Evolutionary conservation across 2,329 filamentous ascomycete species (phyloP).

Genomic region (Exophiala aquamarina): DNA sequence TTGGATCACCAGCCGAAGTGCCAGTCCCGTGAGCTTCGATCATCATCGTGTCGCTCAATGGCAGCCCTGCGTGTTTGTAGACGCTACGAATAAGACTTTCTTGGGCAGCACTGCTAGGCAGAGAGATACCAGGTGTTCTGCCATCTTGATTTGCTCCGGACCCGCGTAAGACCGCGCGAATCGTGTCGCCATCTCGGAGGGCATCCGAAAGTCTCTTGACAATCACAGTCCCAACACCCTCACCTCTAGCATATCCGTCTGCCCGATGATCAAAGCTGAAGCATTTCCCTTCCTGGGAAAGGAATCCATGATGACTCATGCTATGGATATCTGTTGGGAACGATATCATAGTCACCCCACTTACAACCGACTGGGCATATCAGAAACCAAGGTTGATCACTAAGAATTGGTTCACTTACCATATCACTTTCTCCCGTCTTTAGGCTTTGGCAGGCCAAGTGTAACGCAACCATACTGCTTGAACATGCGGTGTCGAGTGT

Average conservation of each 20-base stretch:
- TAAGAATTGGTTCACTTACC: no score
- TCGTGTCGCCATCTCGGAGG: constrained; percentile 41
- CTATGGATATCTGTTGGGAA: no score
- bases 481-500: constrained; percentile 33
- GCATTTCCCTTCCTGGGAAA: no score
- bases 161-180: constrained; percentile 44
- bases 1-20: constrained; percentile 34
- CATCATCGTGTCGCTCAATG: constrained; percentile 17
- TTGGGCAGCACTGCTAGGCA: constrained; percentile 41
- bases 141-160: constrained; percentile 48
- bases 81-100: constrained; percentile 34
- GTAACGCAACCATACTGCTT: constrained; percentile 29
- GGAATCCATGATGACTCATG: no score
- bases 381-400: no score
- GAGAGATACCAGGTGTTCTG: constrained; percentile 45
- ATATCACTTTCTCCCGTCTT: constrained; percentile 8
- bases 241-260: constrained; percentile 49
- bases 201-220: constrained; percentile 46
- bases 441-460: constrained; percentile 31
- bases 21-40: constrained; percentile 40
- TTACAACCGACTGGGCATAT: no score
- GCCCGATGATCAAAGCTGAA: no score
- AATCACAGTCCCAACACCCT: constrained; percentile 43
- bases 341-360: constrained; percentile 38
- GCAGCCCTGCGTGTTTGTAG: constrained; percentile 33